These are phyloP conservation scores for Acanthamoeba divionensis DNA, from an alignment of 208 protist genomes.

Conservation along the genomic window DNA sequence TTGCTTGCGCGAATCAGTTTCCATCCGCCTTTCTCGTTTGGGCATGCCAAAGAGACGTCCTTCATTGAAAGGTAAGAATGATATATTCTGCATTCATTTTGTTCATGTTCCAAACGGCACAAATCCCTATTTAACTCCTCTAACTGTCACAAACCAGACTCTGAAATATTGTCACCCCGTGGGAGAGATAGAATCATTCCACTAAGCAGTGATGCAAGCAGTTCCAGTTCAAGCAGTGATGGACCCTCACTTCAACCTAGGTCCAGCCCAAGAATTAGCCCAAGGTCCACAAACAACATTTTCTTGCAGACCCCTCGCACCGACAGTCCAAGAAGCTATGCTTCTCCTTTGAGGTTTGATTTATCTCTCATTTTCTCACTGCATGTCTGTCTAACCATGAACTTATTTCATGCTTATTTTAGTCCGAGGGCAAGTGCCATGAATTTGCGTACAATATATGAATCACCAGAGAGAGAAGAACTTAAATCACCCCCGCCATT, in stretches of 20 bases:
- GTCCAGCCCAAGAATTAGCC: too few relatives aligned
- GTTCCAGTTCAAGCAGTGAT: neutral
- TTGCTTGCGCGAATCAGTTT: conserved; percentile 20
- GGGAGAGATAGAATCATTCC: neutral
- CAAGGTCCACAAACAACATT: too few relatives aligned
- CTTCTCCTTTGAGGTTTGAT: too few relatives aligned
- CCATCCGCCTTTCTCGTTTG: neutral
- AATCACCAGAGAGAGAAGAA: too few relatives aligned
- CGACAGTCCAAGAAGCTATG: too few relatives aligned
- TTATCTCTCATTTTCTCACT: too few relatives aligned
- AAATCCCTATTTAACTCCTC: neutral
- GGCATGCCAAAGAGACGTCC: neutral
- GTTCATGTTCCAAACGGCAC: neutral
- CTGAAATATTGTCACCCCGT: neutral
- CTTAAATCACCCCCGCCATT: too few relatives aligned
- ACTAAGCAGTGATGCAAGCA: neutral
- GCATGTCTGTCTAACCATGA: neutral
- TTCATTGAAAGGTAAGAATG: neutral
- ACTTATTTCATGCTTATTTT: neutral
- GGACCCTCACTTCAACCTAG: too few relatives aligned
- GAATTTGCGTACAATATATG: neutral
- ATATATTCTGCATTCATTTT: neutral
- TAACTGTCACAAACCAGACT: neutral
- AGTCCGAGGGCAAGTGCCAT: neutral
- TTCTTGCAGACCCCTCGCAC: too few relatives aligned